These are phyloP conservation scores for Macrocybe gigantea DNA, from an alignment of 768 basidiomycete species.

Conservation along the genomic window DNA sequence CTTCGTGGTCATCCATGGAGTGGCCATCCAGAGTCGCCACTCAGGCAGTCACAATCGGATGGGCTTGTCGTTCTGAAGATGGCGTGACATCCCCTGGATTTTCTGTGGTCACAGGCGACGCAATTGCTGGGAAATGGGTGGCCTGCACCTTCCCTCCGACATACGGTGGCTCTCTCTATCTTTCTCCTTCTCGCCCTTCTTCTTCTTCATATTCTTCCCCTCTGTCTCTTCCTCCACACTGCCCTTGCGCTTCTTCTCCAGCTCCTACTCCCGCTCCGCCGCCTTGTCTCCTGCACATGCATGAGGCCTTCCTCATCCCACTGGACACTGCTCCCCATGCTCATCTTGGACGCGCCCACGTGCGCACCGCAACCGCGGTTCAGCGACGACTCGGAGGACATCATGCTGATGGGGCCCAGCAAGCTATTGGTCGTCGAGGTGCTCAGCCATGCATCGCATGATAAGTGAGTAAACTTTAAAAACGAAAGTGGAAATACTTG, in stretches of 20 bases:
- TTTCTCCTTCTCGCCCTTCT: conserved; percentile 43
- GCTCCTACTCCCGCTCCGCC: too few relatives aligned
- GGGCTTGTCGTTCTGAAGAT: conserved; percentile 1
- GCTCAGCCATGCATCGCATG: too few relatives aligned
- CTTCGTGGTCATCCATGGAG: conserved; percentile 13
- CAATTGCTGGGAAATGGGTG: conserved; percentile 47
- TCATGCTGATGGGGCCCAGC: too few relatives aligned
- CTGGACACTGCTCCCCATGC: conserved; percentile 40
- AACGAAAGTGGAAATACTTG: too few relatives aligned
- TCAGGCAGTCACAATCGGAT: conserved; percentile 40
- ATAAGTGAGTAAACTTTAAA: too few relatives aligned
- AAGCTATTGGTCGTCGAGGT: too few relatives aligned
- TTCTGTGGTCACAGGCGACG: conserved; percentile 20
- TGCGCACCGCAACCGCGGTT: too few relatives aligned
- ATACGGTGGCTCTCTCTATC: conserved; percentile 29
- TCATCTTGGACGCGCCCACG: too few relatives aligned
- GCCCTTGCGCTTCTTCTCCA: too few relatives aligned
- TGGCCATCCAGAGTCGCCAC: conserved; percentile 52
- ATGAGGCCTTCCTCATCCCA: conserved; percentile 47
- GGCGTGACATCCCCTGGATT: neutral
- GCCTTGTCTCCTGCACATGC: conserved; percentile 46
- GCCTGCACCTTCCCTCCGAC: conserved; percentile 46
- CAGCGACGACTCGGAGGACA: too few relatives aligned
- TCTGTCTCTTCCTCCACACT: too few relatives aligned
- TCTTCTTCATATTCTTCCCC: conserved; percentile 20